These are phyloP conservation scores for Pestalotiopsis sp. DNA, from an alignment of 2,329 filamentous ascomycete genomes.

Conservation along the genomic window DNA sequence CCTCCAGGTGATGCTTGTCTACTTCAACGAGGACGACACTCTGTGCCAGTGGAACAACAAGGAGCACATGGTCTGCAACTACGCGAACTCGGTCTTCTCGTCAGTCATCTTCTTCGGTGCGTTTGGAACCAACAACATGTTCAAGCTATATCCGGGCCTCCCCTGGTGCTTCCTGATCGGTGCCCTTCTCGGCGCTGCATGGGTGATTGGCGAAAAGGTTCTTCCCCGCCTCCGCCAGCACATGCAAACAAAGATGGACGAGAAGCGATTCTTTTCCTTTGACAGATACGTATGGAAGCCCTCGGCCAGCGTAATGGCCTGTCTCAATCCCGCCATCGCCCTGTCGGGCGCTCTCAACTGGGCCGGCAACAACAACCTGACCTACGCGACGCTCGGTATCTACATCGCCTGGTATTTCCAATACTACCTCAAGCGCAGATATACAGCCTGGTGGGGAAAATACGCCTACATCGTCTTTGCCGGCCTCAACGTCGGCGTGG, in stretches of 20 bases:
- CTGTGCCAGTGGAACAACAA: constrained; percentile 27
- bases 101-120: constrained; percentile 27
- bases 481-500: constrained; percentile 24
- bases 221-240: constrained; percentile 22
- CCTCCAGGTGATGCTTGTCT: constrained; percentile 31
- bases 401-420: constrained; percentile 31
- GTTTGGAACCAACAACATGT: constrained; percentile 11
- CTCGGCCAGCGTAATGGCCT: constrained; percentile 15
- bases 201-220: constrained; percentile 29
- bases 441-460: constrained; percentile 22
- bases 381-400: constrained; percentile 32
- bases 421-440: constrained; percentile 30
- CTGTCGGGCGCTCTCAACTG: constrained; percentile 31
- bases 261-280: constrained; percentile 21
- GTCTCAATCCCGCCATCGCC: constrained; percentile 25
- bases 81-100: constrained; percentile 27
- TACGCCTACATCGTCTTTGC: constrained; percentile 31
- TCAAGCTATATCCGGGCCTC: constrained; percentile 30
- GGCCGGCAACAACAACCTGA: constrained; percentile 32
- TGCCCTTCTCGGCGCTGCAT: constrained; percentile 30
- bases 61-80: constrained; percentile 12
- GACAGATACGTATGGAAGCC: constrained; percentile 27
- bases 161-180: constrained; percentile 38
- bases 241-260: constrained; percentile 19
- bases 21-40: constrained; percentile 33